Evolutionary conservation across 1,284 basidiomycete genomes (phyloP).

Genomic region (Vanrija sp.): DNA sequence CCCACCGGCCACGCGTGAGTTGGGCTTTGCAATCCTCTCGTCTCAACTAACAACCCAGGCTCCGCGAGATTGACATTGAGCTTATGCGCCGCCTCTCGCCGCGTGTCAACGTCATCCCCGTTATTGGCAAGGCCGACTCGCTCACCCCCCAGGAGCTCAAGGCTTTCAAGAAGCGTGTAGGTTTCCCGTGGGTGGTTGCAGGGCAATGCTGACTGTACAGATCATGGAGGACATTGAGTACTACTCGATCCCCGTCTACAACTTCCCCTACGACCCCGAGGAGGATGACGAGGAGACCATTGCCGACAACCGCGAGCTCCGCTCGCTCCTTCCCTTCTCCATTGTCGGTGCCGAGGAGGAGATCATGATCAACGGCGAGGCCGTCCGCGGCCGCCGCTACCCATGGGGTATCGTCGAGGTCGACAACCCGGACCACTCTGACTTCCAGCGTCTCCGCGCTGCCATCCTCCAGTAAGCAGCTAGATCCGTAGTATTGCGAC

Average conservation of each 20-base stretch:
- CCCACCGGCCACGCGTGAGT: slow-evolving; percentile 77
- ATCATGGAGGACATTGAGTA: slow-evolving; percentile 99
- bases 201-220: slow-evolving; percentile 49
- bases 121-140: slow-evolving; percentile 95
- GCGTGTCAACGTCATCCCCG: slow-evolving; percentile 97
- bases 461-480: slow-evolving; percentile 78
- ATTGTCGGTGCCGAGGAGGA: slow-evolving; percentile 98
- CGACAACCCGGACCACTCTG: slow-evolving; percentile 97
- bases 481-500: too few species aligned
- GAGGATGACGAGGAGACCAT: slow-evolving; percentile 99
- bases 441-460: slow-evolving; percentile 87
- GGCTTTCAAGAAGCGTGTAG: slow-evolving; percentile 92
- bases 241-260: slow-evolving; percentile 98
- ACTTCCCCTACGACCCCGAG: slow-evolving; percentile 98
- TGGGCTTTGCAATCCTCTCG: background rate
- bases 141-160: slow-evolving; percentile 85
- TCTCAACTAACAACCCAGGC: slow-evolving; percentile 53
- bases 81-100: slow-evolving; percentile 94
- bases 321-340: slow-evolving; percentile 89
- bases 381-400: slow-evolving; percentile 84
- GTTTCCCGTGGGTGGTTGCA: slow-evolving; percentile 34
- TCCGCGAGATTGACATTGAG: slow-evolving; percentile 99
- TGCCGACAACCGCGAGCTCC: slow-evolving; percentile 91
- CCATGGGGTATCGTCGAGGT: slow-evolving; percentile 99
- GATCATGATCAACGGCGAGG: slow-evolving; percentile 86